Evolutionary conservation across 1,139 yeast species (phyloP).

Genomic region (Hanseniaspora gamundiae): DNA sequence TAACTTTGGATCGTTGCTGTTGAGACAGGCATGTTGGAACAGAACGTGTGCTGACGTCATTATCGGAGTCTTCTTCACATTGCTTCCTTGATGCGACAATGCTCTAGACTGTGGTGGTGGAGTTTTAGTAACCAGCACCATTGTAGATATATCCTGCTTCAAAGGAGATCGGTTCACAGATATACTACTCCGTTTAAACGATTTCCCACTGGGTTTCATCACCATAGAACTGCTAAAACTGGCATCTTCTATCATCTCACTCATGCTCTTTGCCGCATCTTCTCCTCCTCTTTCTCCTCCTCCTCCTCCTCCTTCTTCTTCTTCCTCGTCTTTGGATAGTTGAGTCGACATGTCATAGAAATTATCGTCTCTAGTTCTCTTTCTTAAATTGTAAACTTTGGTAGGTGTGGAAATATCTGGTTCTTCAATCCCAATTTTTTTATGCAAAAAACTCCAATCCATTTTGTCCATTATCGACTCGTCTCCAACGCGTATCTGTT

Average conservation of each 20-base stretch:
- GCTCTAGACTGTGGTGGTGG: background rate
- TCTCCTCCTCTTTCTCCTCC: background rate
- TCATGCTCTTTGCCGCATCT: background rate
- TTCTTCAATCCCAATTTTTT: slow-evolving; percentile 12
- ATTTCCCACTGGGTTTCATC: too few species aligned
- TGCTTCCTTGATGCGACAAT: background rate
- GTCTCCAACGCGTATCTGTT: background rate
- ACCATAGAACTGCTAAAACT: background rate
- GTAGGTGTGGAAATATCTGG: slow-evolving; percentile 15
- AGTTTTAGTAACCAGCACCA: background rate
- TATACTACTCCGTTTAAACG: too few species aligned
- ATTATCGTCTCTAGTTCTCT: slow-evolving; percentile 9
- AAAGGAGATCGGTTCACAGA: background rate
- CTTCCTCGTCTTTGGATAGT: background rate
- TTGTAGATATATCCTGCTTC: background rate
- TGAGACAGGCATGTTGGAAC: background rate
- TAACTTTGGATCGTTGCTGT: slow-evolving; percentile 10
- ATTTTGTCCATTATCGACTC: background rate
- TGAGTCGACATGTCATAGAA: slow-evolving; percentile 8
- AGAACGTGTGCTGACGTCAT: too few species aligned
- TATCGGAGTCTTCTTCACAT: background rate
- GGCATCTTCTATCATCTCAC: background rate
- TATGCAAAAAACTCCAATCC: slow-evolving; percentile 4
- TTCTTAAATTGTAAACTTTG: slow-evolving; percentile 7
- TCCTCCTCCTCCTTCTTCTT: background rate